These are phyloP conservation scores for Suillus discolor DNA, from an alignment of 768 basidiomycete species.

Conservation along the genomic window DNA sequence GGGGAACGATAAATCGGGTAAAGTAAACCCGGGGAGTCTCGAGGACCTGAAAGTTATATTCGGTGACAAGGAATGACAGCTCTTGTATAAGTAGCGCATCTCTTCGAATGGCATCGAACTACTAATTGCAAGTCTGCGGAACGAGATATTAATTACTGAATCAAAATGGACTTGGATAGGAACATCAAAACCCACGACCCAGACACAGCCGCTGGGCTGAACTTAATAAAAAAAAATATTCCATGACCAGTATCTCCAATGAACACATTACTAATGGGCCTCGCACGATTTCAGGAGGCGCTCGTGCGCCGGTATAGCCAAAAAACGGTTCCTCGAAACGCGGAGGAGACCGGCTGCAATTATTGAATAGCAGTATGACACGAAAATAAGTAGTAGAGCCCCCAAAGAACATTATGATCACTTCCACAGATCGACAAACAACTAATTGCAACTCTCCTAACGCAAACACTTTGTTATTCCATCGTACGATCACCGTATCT, in stretches of 20 bases:
- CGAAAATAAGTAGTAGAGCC: too few relatives aligned
- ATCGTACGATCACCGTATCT: neutral
- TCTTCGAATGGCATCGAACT: neutral
- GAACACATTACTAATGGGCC: neutral
- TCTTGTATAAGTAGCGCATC: neutral
- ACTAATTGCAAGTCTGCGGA: neutral
- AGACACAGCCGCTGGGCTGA: neutral
- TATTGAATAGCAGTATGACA: too few relatives aligned
- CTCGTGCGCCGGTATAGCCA: too few relatives aligned
- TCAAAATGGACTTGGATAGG: neutral
- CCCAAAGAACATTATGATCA: neutral
- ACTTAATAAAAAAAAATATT: neutral
- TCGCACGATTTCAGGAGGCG: too few relatives aligned
- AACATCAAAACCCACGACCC: neutral
- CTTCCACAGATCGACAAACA: neutral
- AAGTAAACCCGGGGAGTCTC: constrained; percentile 67
- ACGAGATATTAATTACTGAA: neutral
- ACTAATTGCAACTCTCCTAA: neutral
- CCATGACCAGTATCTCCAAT: neutral
- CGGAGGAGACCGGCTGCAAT: too few relatives aligned
- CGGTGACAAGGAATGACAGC: constrained; percentile 40
- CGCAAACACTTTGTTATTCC: neutral
- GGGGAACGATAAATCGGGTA: constrained; percentile 46
- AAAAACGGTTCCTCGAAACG: too few relatives aligned
- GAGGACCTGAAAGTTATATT: constrained; percentile 85